A percentile compares a stretch with the other conserved stretches of the same genome.
Evolutionary conservation across 306 rosid genomes (phyloP).

Genomic region (Vigna reflexopilosa): DNA sequence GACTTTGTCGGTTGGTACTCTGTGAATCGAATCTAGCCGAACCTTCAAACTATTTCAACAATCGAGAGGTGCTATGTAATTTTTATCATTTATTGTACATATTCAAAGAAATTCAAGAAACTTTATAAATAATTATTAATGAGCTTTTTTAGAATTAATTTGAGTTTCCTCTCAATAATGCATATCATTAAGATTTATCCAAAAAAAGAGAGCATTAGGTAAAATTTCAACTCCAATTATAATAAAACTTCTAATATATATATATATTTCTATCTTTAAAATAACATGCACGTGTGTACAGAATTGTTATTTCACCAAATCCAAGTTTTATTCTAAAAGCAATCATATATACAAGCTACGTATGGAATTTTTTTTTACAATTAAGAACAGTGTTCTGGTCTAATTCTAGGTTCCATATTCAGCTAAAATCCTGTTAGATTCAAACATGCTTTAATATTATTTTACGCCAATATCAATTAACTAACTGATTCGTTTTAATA

Average conservation of each 20-base stretch:
- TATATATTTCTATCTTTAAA: background rate
- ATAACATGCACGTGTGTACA: background rate
- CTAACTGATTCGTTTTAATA: no score
- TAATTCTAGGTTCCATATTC: no score
- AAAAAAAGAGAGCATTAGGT: no score
- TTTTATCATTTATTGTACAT: background rate
- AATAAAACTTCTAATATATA: no score
- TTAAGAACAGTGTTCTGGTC: no score
- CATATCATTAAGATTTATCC: background rate
- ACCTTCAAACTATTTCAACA: background rate
- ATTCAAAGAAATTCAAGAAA: background rate
- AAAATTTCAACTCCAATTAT: background rate
- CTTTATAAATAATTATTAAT: background rate
- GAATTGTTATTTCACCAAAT: background rate
- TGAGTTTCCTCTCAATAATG: background rate
- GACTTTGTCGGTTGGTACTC: conserved; percentile 13
- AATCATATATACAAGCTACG: background rate
- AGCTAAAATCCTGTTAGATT: no score
- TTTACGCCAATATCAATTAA: background rate
- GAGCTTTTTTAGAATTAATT: background rate
- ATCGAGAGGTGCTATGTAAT: background rate
- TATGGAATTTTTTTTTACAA: no score
- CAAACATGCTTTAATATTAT: background rate
- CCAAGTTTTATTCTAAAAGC: background rate
- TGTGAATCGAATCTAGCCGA: conserved; percentile 12